Percentiles rank a stretch among this genome's conserved stretches.
phyloP scores from a whole-genome alignment of 495 filamentous ascomycete species.

The Alectoria sarmentosa region DNA sequence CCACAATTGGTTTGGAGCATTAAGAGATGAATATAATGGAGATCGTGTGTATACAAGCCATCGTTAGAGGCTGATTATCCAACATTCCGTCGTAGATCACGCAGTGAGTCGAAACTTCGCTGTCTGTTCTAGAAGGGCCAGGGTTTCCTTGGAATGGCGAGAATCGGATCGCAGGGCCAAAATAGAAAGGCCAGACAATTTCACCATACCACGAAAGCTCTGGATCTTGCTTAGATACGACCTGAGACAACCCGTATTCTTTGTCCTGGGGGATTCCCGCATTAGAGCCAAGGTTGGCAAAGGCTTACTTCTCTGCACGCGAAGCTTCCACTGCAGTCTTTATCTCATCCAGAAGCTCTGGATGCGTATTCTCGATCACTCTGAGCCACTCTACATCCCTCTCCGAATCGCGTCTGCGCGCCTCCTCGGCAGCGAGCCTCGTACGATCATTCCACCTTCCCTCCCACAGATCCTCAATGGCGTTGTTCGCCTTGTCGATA shows the following conservation, averaged over 20 bases:
- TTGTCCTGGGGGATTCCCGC: too few relatives aligned
- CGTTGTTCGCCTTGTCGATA: constrained; percentile 27
- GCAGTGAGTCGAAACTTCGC: neutral
- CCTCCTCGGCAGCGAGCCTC: constrained; percentile 26
- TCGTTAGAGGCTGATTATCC: neutral
- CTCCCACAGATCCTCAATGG: constrained; percentile 32
- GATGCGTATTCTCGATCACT: constrained; percentile 19
- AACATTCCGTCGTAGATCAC: neutral
- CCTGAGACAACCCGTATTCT: neutral
- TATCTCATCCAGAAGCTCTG: constrained; percentile 23
- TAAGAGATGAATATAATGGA: too few relatives aligned
- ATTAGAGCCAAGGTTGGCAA: neutral
- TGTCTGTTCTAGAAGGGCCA: neutral
- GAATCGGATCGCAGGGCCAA: too few relatives aligned
- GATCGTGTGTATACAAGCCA: too few relatives aligned
- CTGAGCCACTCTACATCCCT: constrained; percentile 29
- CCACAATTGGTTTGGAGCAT: too few relatives aligned
- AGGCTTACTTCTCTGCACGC: neutral
- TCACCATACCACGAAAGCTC: neutral
- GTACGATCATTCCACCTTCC: constrained; percentile 28
- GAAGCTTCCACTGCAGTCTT: constrained; percentile 8
- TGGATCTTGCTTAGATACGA: neutral
- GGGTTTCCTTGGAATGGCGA: too few relatives aligned
- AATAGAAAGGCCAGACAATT: neutral
- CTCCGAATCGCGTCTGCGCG: constrained; percentile 19